A percentile compares a stretch with the other conserved stretches of the same genome.
phyloP scores from a whole-genome alignment of 2,329 filamentous ascomycete genomes.

The Rhytidhysteron rufulum region DNA sequence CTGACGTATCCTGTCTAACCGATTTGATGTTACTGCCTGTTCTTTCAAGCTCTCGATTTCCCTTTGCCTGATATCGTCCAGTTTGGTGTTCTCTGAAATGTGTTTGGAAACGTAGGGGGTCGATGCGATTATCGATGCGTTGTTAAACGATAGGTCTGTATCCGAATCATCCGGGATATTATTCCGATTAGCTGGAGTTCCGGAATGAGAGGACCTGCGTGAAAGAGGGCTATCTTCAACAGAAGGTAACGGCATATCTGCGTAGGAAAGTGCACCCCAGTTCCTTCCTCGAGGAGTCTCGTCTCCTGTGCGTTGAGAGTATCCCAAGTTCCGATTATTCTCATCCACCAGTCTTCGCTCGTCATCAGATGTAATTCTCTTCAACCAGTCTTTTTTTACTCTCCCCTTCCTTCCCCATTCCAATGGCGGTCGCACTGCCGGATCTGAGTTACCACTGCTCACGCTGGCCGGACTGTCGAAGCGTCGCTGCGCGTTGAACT shows the following conservation, averaged over 20 bases:
- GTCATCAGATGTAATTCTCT: constrained; percentile 31
- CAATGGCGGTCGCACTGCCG: constrained; percentile 42
- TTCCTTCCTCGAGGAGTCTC: constrained; percentile 10
- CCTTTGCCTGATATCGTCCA: constrained; percentile 42
- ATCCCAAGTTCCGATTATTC: constrained; percentile 11
- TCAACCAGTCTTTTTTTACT: constrained; percentile 40
- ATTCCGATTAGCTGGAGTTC: constrained; percentile 19
- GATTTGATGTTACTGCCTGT: constrained; percentile 26
- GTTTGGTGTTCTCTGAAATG: constrained; percentile 36
- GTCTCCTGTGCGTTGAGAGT: constrained; percentile 7
- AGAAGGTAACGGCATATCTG: constrained; percentile 37
- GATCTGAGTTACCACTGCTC: constrained; percentile 39
- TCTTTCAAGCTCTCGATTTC: constrained; percentile 39
- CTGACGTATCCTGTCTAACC: constrained; percentile 25
- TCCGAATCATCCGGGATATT: constrained; percentile 26
- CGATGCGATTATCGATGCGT: constrained; percentile 44
- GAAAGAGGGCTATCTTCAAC: constrained; percentile 43
- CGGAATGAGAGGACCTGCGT: constrained; percentile 25
- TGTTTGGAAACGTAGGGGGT: constrained; percentile 45
- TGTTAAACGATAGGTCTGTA: constrained; percentile 45
- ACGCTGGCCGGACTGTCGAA: constrained; percentile 26
- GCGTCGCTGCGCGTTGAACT: constrained; percentile 13
- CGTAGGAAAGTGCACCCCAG: constrained; percentile 12
- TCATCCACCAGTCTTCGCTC: constrained; percentile 13
- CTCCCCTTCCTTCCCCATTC: constrained; percentile 47